Percentiles rank a stretch among this genome's conserved stretches.
phyloP scores from a whole-genome alignment of 2,329 filamentous ascomycete species.

The Penicillium oxalicum region DNA sequence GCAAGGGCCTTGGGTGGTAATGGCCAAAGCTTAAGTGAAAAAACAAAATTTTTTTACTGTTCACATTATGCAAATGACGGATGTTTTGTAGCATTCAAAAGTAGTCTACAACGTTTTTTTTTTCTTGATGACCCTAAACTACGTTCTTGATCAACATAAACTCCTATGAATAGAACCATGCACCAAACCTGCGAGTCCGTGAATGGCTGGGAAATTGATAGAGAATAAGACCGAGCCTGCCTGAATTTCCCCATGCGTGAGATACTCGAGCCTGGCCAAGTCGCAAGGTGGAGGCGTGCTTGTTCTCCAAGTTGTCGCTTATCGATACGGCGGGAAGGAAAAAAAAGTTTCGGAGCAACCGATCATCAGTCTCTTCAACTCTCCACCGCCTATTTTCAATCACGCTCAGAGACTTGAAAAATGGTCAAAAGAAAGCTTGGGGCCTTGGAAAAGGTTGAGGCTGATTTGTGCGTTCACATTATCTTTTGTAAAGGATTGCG shows the following conservation, averaged over 20 bases:
- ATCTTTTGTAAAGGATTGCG: constrained; percentile 2
- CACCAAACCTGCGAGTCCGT: too few relatives aligned
- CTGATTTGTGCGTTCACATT: constrained; percentile 60
- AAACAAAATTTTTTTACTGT: constrained; percentile 21
- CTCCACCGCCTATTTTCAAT: constrained; percentile 7
- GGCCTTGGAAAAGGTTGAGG: constrained; percentile 91
- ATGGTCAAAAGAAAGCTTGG: constrained; percentile 88
- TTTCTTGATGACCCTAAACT: background rate
- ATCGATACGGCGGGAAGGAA: constrained; percentile 30
- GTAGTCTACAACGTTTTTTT: constrained; percentile 2
- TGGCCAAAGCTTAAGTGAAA: constrained; percentile 22
- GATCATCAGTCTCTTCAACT: constrained; percentile 75
- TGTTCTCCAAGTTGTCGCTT: constrained; percentile 19
- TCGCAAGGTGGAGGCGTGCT: background rate
- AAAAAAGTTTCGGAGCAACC: constrained; percentile 40
- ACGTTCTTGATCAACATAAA: background rate
- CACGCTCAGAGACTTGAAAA: constrained; percentile 4
- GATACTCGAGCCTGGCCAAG: too few relatives aligned
- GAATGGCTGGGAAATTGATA: too few relatives aligned
- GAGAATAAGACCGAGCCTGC: too few relatives aligned
- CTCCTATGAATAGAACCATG: too few relatives aligned
- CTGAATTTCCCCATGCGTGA: too few relatives aligned
- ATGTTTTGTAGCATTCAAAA: constrained; percentile 4
- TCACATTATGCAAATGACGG: constrained; percentile 4
- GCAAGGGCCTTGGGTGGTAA: constrained; percentile 30